Conservation (phyloP, 371 early-diverging fungal genomes). For the Apophysomyces trapeziformis region DNA sequence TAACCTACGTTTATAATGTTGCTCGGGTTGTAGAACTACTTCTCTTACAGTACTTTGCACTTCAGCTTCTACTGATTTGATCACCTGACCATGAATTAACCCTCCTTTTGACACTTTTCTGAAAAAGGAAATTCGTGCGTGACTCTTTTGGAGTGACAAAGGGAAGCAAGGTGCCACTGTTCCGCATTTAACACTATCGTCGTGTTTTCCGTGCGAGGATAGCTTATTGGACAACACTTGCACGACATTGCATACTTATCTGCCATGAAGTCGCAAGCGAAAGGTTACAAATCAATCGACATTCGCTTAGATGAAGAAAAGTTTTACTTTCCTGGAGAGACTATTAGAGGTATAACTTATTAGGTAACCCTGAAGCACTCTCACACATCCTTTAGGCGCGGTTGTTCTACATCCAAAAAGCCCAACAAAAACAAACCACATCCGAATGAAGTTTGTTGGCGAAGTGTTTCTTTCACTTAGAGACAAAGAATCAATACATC, state of each 20-base stretch:
- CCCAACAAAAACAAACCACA: constrained; percentile 47
- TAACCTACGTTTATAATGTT: too few species aligned
- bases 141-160: too few species aligned
- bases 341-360: constrained; percentile 41
- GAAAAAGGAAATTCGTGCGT: too few species aligned
- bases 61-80: too few species aligned
- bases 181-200: too few species aligned
- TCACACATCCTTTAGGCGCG: constrained; percentile 28
- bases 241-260: neutral
- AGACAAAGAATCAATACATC: constrained; percentile 40
- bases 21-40: too few species aligned
- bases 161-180: too few species aligned
- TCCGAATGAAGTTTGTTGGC: constrained; percentile 44
- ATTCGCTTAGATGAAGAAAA: constrained; percentile 51
- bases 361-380: neutral
- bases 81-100: too few species aligned
- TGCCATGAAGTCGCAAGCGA: neutral
- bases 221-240: neutral
- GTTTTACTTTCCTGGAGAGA: constrained; percentile 55
- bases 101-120: too few species aligned
- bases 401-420: constrained; percentile 45
- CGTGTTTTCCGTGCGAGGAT: neutral
- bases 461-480: constrained; percentile 39
- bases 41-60: too few species aligned
- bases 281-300: constrained; percentile 36